A percentile compares a stretch with the other conserved stretches of the same genome.
Evolutionary conservation across 1,284 basidiomycete species (phyloP).

Genomic region (Athelia psychrophila): DNA sequence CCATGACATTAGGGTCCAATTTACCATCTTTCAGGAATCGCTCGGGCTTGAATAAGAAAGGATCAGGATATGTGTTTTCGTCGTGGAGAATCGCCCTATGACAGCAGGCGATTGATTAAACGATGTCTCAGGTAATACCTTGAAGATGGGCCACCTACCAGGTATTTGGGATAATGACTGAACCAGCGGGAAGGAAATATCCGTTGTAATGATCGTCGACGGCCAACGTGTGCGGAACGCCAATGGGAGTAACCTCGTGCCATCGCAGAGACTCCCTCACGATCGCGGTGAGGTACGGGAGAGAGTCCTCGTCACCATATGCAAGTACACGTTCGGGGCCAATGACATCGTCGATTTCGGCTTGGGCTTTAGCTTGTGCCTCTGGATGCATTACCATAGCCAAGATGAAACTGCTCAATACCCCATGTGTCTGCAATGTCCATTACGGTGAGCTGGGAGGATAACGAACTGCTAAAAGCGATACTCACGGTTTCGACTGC

Average conservation of each 20-base stretch:
- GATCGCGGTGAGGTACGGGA: background rate
- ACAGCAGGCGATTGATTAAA: no score
- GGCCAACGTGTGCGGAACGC: background rate
- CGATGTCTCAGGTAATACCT: no score
- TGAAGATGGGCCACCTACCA: no score
- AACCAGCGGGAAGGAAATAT: no score
- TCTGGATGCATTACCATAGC: constrained; percentile 21
- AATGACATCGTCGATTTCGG: constrained; percentile 20
- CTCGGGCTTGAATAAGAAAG: constrained; percentile 6
- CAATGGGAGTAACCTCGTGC: background rate
- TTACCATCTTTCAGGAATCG: constrained; percentile 3
- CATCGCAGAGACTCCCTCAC: background rate
- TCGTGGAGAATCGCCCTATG: constrained; percentile 1
- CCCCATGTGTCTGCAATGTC: background rate
- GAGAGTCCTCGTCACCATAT: background rate
- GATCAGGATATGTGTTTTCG: background rate
- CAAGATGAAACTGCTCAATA: constrained; percentile 14
- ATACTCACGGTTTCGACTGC: background rate
- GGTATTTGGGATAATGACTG: no score
- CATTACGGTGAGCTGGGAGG: background rate
- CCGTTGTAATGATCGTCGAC: no score
- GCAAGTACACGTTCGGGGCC: constrained; percentile 16
- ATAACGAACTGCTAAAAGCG: background rate
- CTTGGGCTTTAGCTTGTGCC: constrained; percentile 17
- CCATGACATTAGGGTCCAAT: background rate